Percentiles rank a stretch among this genome's conserved stretches.
Evolutionary conservation across 179 eudicot species (phyloP).

Genomic region (Heliamphora ciliata): DNA sequence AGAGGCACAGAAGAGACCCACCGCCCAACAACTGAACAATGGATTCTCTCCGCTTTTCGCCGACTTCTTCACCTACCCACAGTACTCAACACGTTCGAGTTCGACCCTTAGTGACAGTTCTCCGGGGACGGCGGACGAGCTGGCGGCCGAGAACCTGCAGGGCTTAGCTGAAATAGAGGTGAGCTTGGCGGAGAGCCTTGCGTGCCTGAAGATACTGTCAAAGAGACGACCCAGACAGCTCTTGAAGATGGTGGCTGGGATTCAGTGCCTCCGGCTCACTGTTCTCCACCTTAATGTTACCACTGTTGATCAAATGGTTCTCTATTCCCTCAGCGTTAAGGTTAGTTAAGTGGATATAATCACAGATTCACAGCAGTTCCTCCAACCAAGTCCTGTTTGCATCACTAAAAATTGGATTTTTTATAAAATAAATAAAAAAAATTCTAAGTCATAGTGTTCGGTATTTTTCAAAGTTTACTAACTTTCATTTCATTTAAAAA

Average conservation of each 20-base stretch:
- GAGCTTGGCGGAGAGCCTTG: constrained; percentile 40
- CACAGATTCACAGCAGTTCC: no score
- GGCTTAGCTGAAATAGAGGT: constrained; percentile 39
- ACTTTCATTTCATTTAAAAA: no score
- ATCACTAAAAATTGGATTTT: no score
- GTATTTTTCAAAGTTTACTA: no score
- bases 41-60: constrained; percentile 16
- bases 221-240: constrained; percentile 42
- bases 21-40: constrained; percentile 5
- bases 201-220: constrained; percentile 31
- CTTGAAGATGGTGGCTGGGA: constrained; percentile 26
- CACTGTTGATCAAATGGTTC: constrained; percentile 31
- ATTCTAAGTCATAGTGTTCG: no score
- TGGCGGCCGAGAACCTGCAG: constrained; percentile 14
- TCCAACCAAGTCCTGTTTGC: no score
- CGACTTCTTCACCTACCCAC: constrained; percentile 43
- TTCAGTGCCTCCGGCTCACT: constrained; percentile 29
- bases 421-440: no score
- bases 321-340: constrained; percentile 43
- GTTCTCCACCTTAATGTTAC: constrained; percentile 49
- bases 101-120: no score
- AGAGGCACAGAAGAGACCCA: constrained; percentile 25
- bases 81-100: constrained; percentile 27
- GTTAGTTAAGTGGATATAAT: constrained; percentile 18
- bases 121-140: not conserved